A percentile compares a stretch with the other conserved stretches of the same genome.
Evolutionary conservation across 768 basidiomycete species (phyloP).

Genomic region (Polyporus arcularius): DNA sequence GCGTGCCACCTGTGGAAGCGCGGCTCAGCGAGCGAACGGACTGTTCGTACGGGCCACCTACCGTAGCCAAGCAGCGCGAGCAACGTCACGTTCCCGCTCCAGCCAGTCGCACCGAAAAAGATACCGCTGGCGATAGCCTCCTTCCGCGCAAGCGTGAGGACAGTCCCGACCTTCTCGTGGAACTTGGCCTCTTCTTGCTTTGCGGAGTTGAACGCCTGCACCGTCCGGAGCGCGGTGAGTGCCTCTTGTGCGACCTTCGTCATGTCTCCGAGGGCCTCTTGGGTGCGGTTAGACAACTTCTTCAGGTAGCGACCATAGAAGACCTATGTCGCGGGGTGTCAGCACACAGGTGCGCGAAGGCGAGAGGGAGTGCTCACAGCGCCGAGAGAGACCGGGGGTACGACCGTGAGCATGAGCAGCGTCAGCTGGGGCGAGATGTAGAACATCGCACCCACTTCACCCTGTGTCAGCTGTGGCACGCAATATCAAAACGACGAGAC

Average conservation of each 20-base stretch:
- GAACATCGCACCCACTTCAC: constrained; percentile 89
- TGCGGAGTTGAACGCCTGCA: constrained; percentile 89
- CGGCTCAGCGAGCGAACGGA: not conserved
- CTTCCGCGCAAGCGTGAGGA: constrained; percentile 76
- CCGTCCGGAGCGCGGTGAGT: constrained; percentile 81
- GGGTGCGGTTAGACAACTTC: constrained; percentile 86
- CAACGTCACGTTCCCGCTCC: constrained; percentile 92
- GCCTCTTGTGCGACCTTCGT: constrained; percentile 92
- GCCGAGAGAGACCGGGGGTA: constrained; percentile 85
- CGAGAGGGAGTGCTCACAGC: constrained; percentile 51
- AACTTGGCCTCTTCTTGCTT: constrained; percentile 80
- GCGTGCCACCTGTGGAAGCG: constrained; percentile 67
- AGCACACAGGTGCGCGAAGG: too few species aligned
- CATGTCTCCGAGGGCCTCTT: constrained; percentile 96
- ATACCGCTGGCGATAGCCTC: constrained; percentile 91
- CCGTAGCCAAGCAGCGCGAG: constrained; percentile 91
- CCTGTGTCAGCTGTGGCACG: not conserved
- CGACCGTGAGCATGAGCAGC: constrained; percentile 87
- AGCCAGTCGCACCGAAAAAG: constrained; percentile 90
- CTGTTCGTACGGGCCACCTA: constrained; percentile 30
- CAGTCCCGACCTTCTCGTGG: constrained; percentile 57
- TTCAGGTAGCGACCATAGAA: constrained; percentile 96
- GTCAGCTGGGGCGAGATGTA: constrained; percentile 89
- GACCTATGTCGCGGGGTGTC: constrained; percentile 49
- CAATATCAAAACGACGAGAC: constrained; percentile 28